Conservation (phyloP, 352 stramenopile species). For the Elongisporangium undulatum region DNA sequence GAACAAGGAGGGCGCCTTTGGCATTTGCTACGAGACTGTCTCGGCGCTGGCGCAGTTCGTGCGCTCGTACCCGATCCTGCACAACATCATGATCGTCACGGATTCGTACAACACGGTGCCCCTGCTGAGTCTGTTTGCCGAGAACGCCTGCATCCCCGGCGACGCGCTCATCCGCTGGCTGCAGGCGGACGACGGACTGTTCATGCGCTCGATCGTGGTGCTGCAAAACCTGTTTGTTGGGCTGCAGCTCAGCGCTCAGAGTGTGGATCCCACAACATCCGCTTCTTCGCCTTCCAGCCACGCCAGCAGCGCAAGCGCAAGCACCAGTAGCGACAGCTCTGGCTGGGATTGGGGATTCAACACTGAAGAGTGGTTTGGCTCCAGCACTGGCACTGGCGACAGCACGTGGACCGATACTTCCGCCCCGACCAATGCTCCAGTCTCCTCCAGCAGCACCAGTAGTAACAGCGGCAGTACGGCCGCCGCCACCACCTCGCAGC, state of each 20-base stretch:
- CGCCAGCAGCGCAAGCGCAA: neutral
- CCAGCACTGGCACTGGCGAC: neutral
- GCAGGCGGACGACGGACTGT: neutral
- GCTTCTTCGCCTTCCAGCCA: neutral
- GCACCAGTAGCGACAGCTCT: neutral
- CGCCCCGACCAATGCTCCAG: neutral
- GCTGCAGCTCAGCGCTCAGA: neutral
- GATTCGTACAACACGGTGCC: neutral
- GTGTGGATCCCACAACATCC: neutral
- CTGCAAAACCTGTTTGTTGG: neutral
- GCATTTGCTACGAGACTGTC: slow-evolving; percentile 5
- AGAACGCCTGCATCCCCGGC: slow-evolving; percentile 3
- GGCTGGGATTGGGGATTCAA: neutral
- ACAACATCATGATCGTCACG: neutral
- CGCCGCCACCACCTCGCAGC: neutral
- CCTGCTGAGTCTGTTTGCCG: slow-evolving; percentile 1
- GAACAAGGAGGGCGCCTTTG: neutral
- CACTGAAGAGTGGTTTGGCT: neutral
- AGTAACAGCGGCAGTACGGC: neutral
- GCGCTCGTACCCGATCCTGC: slow-evolving; percentile 1
- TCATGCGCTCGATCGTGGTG: neutral
- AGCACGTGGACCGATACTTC: neutral
- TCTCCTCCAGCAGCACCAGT: neutral
- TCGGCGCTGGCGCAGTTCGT: slow-evolving; percentile 4
- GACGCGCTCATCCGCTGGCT: slow-evolving; percentile 1